Base-by-base conservation (phyloP, 1,139 yeast species). In the Kluyveromyces marxianus region DNA sequence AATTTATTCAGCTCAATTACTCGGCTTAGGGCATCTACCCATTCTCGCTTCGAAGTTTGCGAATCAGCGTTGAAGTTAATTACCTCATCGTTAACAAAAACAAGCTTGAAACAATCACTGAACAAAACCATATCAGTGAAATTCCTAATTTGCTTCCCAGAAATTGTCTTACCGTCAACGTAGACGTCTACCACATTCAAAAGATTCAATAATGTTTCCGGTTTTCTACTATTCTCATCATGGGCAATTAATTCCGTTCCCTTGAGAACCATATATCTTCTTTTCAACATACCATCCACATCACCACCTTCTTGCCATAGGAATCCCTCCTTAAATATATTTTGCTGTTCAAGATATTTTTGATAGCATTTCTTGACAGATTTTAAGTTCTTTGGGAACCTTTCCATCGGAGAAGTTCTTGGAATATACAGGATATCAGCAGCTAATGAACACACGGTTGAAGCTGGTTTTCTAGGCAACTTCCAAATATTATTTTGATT, bases 301-400 rank as follows among this genome's bases (percentile, higher is more conserved):
- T 84, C 94, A 7, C 92, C 94, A 34, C 92, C 92, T 58, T 83
- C 89, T 65, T 84, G 94, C 56, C 77, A 76, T 67, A 83, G 64
- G 58, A 71, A 81, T 0, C 92, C 92, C 59, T 81, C 84, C 53
- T 68, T 66, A 1, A 52, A 53, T 14, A 71, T 57, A 2, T 47
- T 41, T 14, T 67, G 54, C 48, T 76, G 79, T 28, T 69, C 66
- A 34, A 62, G 60, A 44, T 76, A 67, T 53, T 79, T 76, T 21
- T 69, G 63, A 26, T 80, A 66, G 45, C 80, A 74, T 35, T 72
- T 78, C 38, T 71, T 65, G 2, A 88, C 88, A 33, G 76, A 66
- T 48, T 70, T 71, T 50, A 83, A 80, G 48, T 87, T 79, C 24
- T 79, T 74, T 2, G 94, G 94, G 48, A 83, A 70, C 5, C 75